Base-by-base conservation (phyloP, 1,284 basidiomycete species). In the Coriolopsis trogii region DNA sequence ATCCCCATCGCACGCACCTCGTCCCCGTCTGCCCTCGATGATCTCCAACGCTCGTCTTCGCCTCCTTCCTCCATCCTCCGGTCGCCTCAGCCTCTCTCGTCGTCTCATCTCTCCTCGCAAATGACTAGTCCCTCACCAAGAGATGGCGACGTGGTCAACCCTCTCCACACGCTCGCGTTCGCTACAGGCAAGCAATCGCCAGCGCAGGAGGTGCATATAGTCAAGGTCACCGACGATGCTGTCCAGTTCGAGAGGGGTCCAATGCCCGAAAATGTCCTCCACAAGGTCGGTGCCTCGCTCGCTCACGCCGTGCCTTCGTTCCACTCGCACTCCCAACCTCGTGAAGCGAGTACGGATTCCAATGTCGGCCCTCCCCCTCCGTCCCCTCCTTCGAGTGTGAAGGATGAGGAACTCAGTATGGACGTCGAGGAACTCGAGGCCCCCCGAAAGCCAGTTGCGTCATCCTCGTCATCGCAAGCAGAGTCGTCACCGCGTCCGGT, bases 321-420 rank as follows among this genome's bases (percentile, higher is more conserved):
- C 47, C 60, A 54, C 41, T 63, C 62, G 46, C 60, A 54, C 41
- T 21, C 29, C 33, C 58, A 57, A 18, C 48, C 34, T 10, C 55
- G 60, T 38, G 33, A 59, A 37, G 44, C 36, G 39, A 63, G 58
- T 51, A 44, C 21, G 8, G 60, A 62, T 51, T 62, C 66, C 51
- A 63, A 69, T 49, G 58, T 76, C 20, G 84, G 83, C 15, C 83
- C 84, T 4, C 82, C 83, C 0, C 85, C 84, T 1, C 85, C 85
- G 4, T 86, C 83, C 0, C 84, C 84, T 0, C 85, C 84, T 3
- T 82, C 82, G 10, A 85, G 83, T 63, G 71, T 80, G 25, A 80
- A 80, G 50, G 51, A 64, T 24, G 70, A 66, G 28, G 63, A 66
- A 28, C 46, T 43, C 24, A 40, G n/a, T n/a, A n/a, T 34, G 9